These are phyloP conservation scores for Venturia effusa DNA, from an alignment of 2,329 filamentous ascomycete genomes.

Conservation along the genomic window DNA sequence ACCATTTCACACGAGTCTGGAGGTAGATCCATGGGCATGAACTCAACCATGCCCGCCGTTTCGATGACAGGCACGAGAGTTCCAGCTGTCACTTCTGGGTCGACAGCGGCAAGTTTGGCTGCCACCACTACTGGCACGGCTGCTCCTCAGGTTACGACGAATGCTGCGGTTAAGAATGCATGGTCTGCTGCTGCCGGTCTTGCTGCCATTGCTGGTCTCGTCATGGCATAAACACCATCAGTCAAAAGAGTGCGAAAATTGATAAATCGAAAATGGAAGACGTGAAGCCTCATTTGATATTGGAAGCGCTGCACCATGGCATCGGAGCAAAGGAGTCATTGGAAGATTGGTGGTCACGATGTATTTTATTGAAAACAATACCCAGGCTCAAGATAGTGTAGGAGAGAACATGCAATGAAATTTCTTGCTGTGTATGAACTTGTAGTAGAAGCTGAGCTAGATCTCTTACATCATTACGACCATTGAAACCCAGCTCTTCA, in stretches of 20 bases:
- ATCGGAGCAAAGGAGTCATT: not conserved
- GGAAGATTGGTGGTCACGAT: not conserved
- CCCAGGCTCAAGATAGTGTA: not conserved
- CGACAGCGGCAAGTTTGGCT: not conserved
- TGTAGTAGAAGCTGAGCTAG: not conserved
- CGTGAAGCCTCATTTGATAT: not conserved
- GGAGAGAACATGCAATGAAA: not conserved
- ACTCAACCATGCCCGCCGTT: not conserved
- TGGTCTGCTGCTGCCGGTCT: conserved; percentile 2
- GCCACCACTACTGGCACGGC: not conserved
- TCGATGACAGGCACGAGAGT: not conserved
- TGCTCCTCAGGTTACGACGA: conserved; percentile 5
- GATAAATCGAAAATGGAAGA: not conserved
- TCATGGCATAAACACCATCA: not conserved
- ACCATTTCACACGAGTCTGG: not conserved
- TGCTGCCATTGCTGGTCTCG: conserved; percentile 2
- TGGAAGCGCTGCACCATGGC: not conserved
- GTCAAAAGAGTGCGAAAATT: not conserved
- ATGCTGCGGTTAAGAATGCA: not conserved
- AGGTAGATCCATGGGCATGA: not conserved
- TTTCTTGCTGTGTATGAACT: not conserved
- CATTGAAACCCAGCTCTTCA: no score
- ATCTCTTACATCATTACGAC: no score
- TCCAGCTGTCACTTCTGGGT: not conserved
- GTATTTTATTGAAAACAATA: not conserved